Conservation (phyloP, 306 rosid species). For the Lupinus albus region DNA sequence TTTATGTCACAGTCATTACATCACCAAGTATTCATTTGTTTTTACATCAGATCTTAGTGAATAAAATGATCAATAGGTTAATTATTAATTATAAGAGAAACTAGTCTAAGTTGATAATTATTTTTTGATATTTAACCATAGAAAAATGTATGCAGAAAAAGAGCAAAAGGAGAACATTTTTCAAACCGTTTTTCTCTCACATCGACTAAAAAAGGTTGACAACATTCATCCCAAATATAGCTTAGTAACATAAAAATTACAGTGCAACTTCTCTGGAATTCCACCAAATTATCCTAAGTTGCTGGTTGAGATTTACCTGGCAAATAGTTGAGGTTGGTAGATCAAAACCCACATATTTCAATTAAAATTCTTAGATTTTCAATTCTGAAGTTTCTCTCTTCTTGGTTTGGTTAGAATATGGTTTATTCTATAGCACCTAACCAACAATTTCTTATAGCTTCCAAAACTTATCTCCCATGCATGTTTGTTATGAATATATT, state of each 20-base stretch:
- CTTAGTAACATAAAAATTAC: slow-evolving; percentile 34
- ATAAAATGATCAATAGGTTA: no score
- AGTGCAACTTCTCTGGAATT: slow-evolving; percentile 33
- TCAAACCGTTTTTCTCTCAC: slow-evolving; percentile 57
- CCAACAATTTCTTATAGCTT: slow-evolving; percentile 6
- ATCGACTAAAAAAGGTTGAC: slow-evolving; percentile 44
- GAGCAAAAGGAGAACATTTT: not conserved
- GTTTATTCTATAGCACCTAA: slow-evolving; percentile 27
- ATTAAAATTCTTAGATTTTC: slow-evolving; percentile 24
- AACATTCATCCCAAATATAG: slow-evolving; percentile 44
- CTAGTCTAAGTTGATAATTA: no score
- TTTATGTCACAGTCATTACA: no score
- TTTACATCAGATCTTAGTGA: no score
- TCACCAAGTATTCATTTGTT: no score
- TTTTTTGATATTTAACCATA: not conserved
- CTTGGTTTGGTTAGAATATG: slow-evolving; percentile 34
- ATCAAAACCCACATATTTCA: slow-evolving; percentile 43
- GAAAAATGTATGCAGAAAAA: not conserved
- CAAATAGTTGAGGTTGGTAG: slow-evolving; percentile 45
- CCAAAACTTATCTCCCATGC: not conserved
- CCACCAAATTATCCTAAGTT: slow-evolving; percentile 39
- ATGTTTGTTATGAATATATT: not conserved
- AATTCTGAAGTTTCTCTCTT: slow-evolving; percentile 39
- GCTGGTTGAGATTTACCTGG: slow-evolving; percentile 57
- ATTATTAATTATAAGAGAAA: no score